Evolutionary conservation across 2,329 filamentous ascomycete genomes (phyloP), one percentile per base, ranked within the genome.

Genomic region (Dactylellina leptospora): DNA sequence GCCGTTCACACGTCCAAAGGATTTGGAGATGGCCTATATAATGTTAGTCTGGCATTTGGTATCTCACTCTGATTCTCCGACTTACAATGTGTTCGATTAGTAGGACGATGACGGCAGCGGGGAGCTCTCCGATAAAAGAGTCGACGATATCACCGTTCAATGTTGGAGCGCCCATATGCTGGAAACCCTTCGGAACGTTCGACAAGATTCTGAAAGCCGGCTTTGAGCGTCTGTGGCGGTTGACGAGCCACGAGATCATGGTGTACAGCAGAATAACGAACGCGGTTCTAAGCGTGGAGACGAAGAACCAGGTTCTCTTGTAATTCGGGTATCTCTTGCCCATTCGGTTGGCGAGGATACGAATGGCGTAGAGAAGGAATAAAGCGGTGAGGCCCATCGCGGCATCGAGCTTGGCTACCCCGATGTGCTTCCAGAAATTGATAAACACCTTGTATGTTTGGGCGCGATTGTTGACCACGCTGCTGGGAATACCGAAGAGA

Each of bases 251-350:
- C 80, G 92, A 95, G 78, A 97, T 89, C 82, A 96, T 83, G 40
- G 93, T 96, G 82, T 96, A 99, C 4, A 97, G 83, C 23, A 97
- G 80, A 75, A 99, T 96, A 76, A 96, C 89, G 77, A 97, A 96
- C 0, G 89, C 92, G 0, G 93, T 96, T 44, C 95, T 87, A 75
- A 99, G 85, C 0, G 95, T 97, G 42, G 90, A 91, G n/a, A 90
- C 79, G 81, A 97, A 97, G 83, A 97, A 97, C 80, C 90, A 89
- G 1, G 89, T 74, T 81, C 92, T 95, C 76, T 88, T 86, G 48
- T 85, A 85, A 18, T 83, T 81, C 0, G 92, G 91, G 73, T 85
- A 86, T 76, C 87, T 89, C 80, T 87, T 89, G 1, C 90, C 91
- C 42, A 85, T 82, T 30, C 60, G 74, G 53, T 80, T 84, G 27